Conservation (phyloP, 805 yeast species). For the Myxozyma kluyveri region DNA sequence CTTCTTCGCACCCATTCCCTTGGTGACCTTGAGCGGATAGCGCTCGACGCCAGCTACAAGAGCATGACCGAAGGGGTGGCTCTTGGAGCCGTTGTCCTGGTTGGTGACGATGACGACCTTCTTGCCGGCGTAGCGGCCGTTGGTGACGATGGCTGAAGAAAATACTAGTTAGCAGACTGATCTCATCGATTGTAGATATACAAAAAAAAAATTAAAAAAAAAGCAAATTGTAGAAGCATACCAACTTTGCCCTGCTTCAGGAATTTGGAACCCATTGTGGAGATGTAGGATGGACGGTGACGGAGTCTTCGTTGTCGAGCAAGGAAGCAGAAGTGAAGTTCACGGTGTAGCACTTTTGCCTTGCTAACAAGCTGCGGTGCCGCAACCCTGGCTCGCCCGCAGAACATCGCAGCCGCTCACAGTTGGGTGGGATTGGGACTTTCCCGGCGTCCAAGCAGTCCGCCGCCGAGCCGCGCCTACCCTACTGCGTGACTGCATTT, state of each 20-base stretch:
- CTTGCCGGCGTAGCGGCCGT: conserved; percentile 99
- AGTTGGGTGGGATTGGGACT: no score
- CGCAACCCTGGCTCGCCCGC: no score
- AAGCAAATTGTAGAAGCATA: conserved; percentile 52
- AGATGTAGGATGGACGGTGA: neutral
- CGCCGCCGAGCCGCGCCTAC: neutral
- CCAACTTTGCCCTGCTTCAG: conserved; percentile 99
- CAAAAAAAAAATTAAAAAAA: neutral
- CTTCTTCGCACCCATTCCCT: conserved; percentile 92
- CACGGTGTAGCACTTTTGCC: no score
- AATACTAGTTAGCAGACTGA: neutral
- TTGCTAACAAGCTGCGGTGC: no score
- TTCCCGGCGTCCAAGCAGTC: no score
- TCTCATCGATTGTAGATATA: neutral
- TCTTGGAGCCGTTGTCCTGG: conserved; percentile 97
- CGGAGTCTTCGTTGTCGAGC: neutral
- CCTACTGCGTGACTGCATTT: conserved; percentile 3
- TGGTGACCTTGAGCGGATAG: conserved; percentile 95
- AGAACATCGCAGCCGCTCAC: no score
- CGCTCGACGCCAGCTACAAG: conserved; percentile 99
- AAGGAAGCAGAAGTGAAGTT: no score
- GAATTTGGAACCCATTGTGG: conserved; percentile 63
- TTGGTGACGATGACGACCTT: conserved; percentile 98
- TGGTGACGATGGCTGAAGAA: conserved; percentile 84
- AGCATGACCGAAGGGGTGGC: conserved; percentile 99